A percentile compares a stretch with the other conserved stretches of the same genome.
Evolutionary conservation across 345 rosid genomes (phyloP).

Genomic region (Pistacia vera): DNA sequence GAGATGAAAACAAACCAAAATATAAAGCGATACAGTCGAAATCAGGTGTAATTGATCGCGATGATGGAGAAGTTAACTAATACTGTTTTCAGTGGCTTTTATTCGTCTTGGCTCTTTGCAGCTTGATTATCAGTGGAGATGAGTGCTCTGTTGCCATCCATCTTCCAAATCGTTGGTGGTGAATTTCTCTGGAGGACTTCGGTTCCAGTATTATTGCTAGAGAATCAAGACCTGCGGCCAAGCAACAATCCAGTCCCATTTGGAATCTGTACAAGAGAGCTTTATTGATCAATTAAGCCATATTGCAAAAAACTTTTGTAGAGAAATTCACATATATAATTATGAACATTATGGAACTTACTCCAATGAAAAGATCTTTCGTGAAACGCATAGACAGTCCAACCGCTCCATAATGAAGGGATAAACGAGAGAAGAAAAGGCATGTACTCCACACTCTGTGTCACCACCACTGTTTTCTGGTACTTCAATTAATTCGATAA

Average conservation of each 20-base stretch:
- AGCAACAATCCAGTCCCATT: slow-evolving; percentile 54
- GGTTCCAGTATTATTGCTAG: slow-evolving; percentile 47
- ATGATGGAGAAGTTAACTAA: no score
- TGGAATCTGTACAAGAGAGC: slow-evolving; percentile 40
- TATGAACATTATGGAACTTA: slow-evolving; percentile 25
- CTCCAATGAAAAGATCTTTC: slow-evolving; percentile 48
- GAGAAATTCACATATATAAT: no score
- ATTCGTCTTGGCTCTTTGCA: not conserved
- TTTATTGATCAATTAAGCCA: no score
- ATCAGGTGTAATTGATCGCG: no score
- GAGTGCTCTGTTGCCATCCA: slow-evolving; percentile 29
- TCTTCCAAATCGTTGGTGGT: slow-evolving; percentile 18
- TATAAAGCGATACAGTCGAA: no score
- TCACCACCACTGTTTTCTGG: slow-evolving; percentile 59
- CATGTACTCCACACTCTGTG: slow-evolving; percentile 65
- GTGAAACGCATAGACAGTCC: slow-evolving; percentile 59
- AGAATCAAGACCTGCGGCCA: slow-evolving; percentile 45
- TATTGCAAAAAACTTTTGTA: no score
- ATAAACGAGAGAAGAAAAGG: slow-evolving; percentile 50
- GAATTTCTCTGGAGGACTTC: slow-evolving; percentile 12
- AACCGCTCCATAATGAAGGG: slow-evolving; percentile 50
- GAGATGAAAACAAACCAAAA: no score
- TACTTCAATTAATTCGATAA: not conserved
- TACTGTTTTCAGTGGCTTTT: not conserved
- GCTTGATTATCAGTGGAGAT: slow-evolving; percentile 8